Evolutionary conservation across 1,284 basidiomycete species (phyloP), one percentile per base, ranked within the genome.

Genomic region (Austroboletus niveus): DNA sequence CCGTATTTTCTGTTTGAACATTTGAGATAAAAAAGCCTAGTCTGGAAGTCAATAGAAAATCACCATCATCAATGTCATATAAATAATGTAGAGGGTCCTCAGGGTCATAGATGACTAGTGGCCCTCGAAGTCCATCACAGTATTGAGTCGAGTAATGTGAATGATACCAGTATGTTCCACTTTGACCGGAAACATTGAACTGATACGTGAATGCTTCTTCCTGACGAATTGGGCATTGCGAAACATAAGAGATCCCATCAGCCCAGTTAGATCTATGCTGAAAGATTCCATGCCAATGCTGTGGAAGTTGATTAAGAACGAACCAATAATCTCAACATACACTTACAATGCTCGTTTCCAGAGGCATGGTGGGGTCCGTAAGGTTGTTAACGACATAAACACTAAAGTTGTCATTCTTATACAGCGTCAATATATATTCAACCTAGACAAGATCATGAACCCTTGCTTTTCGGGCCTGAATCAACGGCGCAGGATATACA

Each of bases 121-220:
- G 62, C 1, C 79, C 78, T 40, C 77, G 69, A 30, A 77, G 64
- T 20, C 77, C 77, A 48, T 79, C 76, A 47, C 75, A 77, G 49
- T 78, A 77, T 40, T 67, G 65, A 24, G 22, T 24, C 22, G 22
- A 24, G 22, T 24, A 24, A 24, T 24, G 22, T 24, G 22, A 24
- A 24, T 24, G 22, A 24, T 24, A 24, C 22, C 22, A 24, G 22
- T 24, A 24, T 5, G 22, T 24, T 24, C 22, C 22, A 5, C 22
- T 24, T 24, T 24, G 22, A 24, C 22, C 22, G 1, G 22, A 24
- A 24, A 24, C 22, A 24, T 24, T 24, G 22, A 34, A n/a, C 45
- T 60, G 1, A 11, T 71, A 47, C 22, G 55, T 30, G 39, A 70
- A 71, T 1, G 55, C 35, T 12, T 60, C 38, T 3, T 53, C 17